These are phyloP conservation scores for Aureobasidium mangrovei DNA, from an alignment of 2,329 filamentous ascomycete species.

Conservation along the genomic window DNA sequence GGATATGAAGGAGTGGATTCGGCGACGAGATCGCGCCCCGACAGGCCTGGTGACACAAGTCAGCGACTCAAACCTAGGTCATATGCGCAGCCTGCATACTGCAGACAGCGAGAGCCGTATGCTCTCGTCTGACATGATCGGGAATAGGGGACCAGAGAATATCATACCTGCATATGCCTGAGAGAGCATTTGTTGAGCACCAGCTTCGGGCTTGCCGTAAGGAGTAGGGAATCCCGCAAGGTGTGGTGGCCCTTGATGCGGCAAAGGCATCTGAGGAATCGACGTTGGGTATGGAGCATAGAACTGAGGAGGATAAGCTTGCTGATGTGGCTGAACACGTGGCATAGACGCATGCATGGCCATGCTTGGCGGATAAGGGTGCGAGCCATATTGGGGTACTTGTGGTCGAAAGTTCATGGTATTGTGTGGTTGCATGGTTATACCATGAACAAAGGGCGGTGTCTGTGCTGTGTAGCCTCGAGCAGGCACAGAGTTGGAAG, in stretches of 20 bases:
- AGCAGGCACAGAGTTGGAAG: neutral
- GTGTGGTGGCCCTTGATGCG: neutral
- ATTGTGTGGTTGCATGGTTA: neutral
- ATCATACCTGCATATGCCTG: neutral
- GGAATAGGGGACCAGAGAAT: too few relatives aligned
- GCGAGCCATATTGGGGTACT: neutral
- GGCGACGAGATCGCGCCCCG: neutral
- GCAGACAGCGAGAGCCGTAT: too few relatives aligned
- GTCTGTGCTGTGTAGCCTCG: neutral
- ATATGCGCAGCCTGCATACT: too few relatives aligned
- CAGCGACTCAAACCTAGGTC: neutral
- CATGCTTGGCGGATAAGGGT: neutral
- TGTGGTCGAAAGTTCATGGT: neutral
- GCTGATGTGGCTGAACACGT: neutral
- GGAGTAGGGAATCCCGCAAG: neutral
- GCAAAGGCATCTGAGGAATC: neutral
- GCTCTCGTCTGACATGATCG: too few relatives aligned
- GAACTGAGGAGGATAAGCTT: neutral
- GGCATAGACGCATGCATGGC: neutral
- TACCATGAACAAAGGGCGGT: neutral
- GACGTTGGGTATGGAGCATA: neutral
- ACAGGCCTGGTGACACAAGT: neutral
- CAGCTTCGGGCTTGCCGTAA: neutral
- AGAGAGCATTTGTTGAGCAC: neutral
- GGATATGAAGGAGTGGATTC: constrained; percentile 32